Evolutionary conservation across 176 grass and related monocot genomes (phyloP), one percentile per base, ranked within the genome.

Genomic region (Aegilops bicornis): DNA sequence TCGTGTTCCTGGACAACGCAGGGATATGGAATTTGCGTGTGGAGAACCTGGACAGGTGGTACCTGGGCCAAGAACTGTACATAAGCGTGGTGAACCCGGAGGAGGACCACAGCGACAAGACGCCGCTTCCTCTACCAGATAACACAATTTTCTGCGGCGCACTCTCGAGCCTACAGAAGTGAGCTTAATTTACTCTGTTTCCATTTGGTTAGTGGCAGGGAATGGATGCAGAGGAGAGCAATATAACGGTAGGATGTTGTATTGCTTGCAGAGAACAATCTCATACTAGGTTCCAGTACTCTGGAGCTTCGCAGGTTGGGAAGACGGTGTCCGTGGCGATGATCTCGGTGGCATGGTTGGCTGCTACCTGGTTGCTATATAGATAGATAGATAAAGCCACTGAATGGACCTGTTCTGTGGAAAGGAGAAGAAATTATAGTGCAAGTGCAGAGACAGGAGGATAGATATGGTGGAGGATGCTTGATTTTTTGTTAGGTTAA

Each of bases 1-100:
- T 98, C 22, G 93, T 98, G 13, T 98, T 95, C 85, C 78, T 98
- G 84, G 96, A 98, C 83, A 98, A 98, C 50, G 91, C 89, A 24
- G 96, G 96, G 12, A 95, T 98, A 86, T 96, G 96, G 96, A 98
- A 98, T 69, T 31, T 98, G 80, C 89, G 90, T 6, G 87, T 88
- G 19, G 88, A 96, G 85, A 98, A 98, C 71, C 91, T 98, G 45
- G 90, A 98, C 70, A 84, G 43, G 22, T 98, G 96, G 96, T 98
- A 94, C 79, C n/a, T 94, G 86, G 96, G 96, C 33, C 96, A 95
- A 79, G 96, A 95, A 85, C 64, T 92, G 76, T 95, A 95, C 64
- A 92, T 98, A 74, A 98, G 85, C 73, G 93, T 98, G 64, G 83
- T 92, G 56, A 98, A 98, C 82, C 91, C 90, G 11, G 96, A 98